Percentiles rank a stretch among this genome's conserved stretches.
These are phyloP conservation scores for Candida odintsovae DNA, from an alignment of 805 yeast genomes.

Conservation along the genomic window DNA sequence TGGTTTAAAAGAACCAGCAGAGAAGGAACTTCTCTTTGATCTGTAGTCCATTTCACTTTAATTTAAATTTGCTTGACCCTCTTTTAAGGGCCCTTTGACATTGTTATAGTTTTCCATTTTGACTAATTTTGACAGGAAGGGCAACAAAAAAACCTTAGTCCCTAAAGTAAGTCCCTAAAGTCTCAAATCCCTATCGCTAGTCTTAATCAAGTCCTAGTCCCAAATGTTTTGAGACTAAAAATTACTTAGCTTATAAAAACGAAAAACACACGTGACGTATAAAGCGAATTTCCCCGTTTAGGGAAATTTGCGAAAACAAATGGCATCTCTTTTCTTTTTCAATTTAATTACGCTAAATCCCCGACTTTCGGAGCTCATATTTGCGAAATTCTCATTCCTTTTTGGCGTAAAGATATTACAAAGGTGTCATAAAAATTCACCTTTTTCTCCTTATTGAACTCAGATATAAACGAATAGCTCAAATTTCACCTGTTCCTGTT, in stretches of 20 bases:
- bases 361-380: not conserved
- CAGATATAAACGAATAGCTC: too few relatives aligned
- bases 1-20: conserved; percentile 20
- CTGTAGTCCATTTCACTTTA: conserved; percentile 19
- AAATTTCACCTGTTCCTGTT: not conserved
- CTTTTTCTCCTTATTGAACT: not conserved
- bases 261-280: too few relatives aligned
- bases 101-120: not conserved
- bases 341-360: not conserved
- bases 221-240: too few relatives aligned
- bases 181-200: too few relatives aligned
- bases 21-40: conserved; percentile 23
- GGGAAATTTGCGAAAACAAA: too few relatives aligned
- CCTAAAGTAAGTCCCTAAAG: too few relatives aligned
- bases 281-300: too few relatives aligned
- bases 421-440: not conserved
- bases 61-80: not conserved
- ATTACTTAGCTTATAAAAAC: too few relatives aligned
- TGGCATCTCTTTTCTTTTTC: too few relatives aligned
- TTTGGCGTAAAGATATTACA: not conserved
- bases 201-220: too few relatives aligned
- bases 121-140: too few relatives aligned
- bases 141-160: too few relatives aligned
- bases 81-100: not conserved
- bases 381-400: not conserved